Evolutionary conservation across 257 asterid genomes (phyloP).

Genomic region (Rubia yunnanensis): DNA sequence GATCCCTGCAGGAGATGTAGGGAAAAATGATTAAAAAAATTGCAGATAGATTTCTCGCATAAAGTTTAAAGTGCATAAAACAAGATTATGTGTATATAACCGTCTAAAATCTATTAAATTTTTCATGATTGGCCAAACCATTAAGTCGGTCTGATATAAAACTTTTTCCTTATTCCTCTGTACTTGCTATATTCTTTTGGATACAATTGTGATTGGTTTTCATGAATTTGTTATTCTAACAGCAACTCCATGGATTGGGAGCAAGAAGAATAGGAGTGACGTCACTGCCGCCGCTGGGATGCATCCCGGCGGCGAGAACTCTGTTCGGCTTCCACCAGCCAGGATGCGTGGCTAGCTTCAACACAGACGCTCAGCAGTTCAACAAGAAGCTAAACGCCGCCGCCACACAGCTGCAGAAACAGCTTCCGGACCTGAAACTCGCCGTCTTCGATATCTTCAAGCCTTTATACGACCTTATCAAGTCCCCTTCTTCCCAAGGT

Average conservation of each 20-base stretch:
- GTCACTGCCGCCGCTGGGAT: conserved; percentile 91
- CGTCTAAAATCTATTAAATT: too few species aligned
- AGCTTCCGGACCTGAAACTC: conserved; percentile 55
- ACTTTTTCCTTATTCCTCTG: background rate
- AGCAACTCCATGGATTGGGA: conserved; percentile 68
- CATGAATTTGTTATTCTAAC: background rate
- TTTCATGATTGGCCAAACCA: too few species aligned
- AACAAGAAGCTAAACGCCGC: conserved; percentile 69
- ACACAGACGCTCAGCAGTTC: conserved; percentile 66
- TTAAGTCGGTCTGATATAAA: too few species aligned
- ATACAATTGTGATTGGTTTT: background rate
- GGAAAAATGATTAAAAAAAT: too few species aligned
- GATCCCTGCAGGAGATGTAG: too few species aligned
- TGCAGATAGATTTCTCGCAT: too few species aligned
- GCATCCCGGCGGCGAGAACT: conserved; percentile 79
- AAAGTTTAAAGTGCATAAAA: too few species aligned
- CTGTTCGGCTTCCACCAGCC: conserved; percentile 60
- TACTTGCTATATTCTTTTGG: too few species aligned
- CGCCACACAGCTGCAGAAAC: conserved; percentile 52
- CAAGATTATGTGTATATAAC: too few species aligned
- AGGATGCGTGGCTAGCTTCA: conserved; percentile 66
- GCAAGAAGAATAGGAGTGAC: conserved; percentile 89
- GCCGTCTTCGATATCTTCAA: conserved; percentile 71
- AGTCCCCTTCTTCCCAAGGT: conserved; percentile 56
- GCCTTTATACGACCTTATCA: conserved; percentile 62